Evolutionary conservation across 2,329 filamentous ascomycete genomes (phyloP).

Genomic region (Alternaria sp.): DNA sequence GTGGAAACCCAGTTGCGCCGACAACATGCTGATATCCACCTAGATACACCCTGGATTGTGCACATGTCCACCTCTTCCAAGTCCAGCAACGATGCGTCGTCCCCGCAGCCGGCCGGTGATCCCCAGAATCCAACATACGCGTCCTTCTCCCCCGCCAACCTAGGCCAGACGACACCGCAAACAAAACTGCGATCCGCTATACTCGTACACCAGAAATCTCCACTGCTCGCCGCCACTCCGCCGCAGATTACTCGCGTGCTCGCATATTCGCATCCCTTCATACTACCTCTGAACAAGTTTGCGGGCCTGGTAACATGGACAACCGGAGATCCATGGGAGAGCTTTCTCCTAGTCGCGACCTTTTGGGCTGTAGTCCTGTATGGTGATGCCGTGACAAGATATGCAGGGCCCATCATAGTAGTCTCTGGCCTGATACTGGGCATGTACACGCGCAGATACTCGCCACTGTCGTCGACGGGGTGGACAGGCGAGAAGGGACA

Average conservation of each 20-base stretch:
- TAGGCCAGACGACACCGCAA: constrained; percentile 72
- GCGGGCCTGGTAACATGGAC: constrained; percentile 93
- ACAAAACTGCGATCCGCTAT: constrained; percentile 87
- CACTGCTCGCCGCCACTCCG: constrained; percentile 88
- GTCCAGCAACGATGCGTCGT: constrained; percentile 49
- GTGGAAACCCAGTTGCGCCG: constrained; percentile 15
- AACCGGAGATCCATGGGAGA: constrained; percentile 93
- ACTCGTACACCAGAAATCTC: constrained; percentile 95
- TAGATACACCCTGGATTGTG: constrained; percentile 54
- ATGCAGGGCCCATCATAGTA: constrained; percentile 82
- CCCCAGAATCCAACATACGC: constrained; percentile 73
- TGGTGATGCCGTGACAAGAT: constrained; percentile 81
- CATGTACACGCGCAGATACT: constrained; percentile 92
- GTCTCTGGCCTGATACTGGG: constrained; percentile 82
- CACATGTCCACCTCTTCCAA: constrained; percentile 52
- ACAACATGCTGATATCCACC: constrained; percentile 39
- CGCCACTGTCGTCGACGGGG: constrained; percentile 84
- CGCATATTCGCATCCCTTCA: constrained; percentile 94
- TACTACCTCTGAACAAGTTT: constrained; percentile 86
- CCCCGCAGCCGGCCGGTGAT: constrained; percentile 50
- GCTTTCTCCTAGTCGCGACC: constrained; percentile 82
- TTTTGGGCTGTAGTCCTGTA: constrained; percentile 92
- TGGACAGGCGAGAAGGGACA: constrained; percentile 71
- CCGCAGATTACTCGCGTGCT: constrained; percentile 93
- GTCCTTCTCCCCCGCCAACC: constrained; percentile 84